phyloP scores from a whole-genome alignment of 129 eudicot species.

The Apium graveolens region DNA sequence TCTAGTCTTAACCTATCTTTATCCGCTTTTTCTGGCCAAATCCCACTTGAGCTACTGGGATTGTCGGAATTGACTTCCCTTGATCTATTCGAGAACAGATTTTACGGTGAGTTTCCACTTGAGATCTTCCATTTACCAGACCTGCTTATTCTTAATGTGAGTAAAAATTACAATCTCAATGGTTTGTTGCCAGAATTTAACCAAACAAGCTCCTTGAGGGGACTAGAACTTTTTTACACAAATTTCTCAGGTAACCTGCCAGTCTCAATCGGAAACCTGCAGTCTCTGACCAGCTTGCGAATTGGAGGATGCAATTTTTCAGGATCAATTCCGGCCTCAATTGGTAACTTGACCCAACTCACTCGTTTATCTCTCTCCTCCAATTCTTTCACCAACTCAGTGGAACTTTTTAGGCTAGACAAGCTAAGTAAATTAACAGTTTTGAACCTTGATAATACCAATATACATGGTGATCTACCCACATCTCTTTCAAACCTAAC shows the following conservation, averaged over 20 bases:
- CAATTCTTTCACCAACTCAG: not conserved
- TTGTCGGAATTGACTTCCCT: conserved; percentile 4
- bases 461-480: not conserved
- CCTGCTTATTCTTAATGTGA: conserved; percentile 2
- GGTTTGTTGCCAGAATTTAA: conserved; percentile 25
- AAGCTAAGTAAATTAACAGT: conserved; percentile 15
- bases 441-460: not conserved
- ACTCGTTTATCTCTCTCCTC: not conserved
- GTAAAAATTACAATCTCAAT: not conserved
- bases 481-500: conserved; percentile 19
- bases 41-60: not conserved
- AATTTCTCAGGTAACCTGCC: conserved; percentile 23
- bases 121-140: conserved; percentile 17
- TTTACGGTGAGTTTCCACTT: conserved; percentile 13
- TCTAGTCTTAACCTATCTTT: not conserved
- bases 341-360: conserved; percentile 13
- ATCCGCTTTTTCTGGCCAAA: not conserved
- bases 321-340: conserved; percentile 12
- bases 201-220: conserved; percentile 14
- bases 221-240: not conserved
- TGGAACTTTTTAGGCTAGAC: conserved; percentile 11
- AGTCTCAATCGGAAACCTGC: conserved; percentile 19
- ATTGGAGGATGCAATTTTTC: too few relatives aligned
- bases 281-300: conserved; percentile 8
- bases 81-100: not conserved